phyloP scores from a whole-genome alignment of 2,329 filamentous ascomycete genomes.

The Coniochaeta ligniaria region DNA sequence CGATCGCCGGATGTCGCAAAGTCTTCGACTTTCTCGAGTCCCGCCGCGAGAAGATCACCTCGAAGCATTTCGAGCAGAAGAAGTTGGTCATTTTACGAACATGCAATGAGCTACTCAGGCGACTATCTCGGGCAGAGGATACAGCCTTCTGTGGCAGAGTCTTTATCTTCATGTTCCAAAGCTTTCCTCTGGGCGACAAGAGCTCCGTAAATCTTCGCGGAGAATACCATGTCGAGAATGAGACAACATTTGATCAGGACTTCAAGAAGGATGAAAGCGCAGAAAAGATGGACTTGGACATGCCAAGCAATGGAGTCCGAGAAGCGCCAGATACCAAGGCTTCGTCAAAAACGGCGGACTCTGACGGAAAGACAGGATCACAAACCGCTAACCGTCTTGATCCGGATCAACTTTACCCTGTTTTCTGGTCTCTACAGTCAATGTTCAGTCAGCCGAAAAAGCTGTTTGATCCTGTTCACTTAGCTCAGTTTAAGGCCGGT shows the following conservation, averaged over 20 bases:
- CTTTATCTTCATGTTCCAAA: slow-evolving; percentile 98
- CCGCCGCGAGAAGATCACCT: slow-evolving; percentile 78
- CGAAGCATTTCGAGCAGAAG: slow-evolving; percentile 74
- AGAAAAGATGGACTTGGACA: slow-evolving; percentile 63
- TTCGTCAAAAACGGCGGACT: slow-evolving; percentile 34
- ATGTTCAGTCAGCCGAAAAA: slow-evolving; percentile 85
- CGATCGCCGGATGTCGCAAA: slow-evolving; percentile 80
- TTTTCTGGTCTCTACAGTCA: slow-evolving; percentile 91
- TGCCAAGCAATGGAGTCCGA: slow-evolving; percentile 28
- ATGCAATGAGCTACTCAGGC: slow-evolving; percentile 90
- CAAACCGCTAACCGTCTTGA: slow-evolving; percentile 43
- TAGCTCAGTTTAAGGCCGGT: slow-evolving; percentile 74
- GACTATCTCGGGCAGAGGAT: slow-evolving; percentile 91
- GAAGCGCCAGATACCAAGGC: slow-evolving; percentile 23
- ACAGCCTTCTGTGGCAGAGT: slow-evolving; percentile 96
- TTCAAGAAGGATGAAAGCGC: slow-evolving; percentile 24
- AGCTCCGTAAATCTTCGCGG: slow-evolving; percentile 95
- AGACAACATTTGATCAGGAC: slow-evolving; percentile 71
- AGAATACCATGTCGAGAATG: slow-evolving; percentile 93
- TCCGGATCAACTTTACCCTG: slow-evolving; percentile 70
- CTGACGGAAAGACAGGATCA: slow-evolving; percentile 31
- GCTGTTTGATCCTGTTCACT: slow-evolving; percentile 65
- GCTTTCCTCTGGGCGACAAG: slow-evolving; percentile 91
- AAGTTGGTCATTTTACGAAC: slow-evolving; percentile 83
- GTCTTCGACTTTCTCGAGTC: slow-evolving; percentile 96